Evolutionary conservation across 768 basidiomycete species (phyloP).

Genomic region (Mycena rebaudengoi): DNA sequence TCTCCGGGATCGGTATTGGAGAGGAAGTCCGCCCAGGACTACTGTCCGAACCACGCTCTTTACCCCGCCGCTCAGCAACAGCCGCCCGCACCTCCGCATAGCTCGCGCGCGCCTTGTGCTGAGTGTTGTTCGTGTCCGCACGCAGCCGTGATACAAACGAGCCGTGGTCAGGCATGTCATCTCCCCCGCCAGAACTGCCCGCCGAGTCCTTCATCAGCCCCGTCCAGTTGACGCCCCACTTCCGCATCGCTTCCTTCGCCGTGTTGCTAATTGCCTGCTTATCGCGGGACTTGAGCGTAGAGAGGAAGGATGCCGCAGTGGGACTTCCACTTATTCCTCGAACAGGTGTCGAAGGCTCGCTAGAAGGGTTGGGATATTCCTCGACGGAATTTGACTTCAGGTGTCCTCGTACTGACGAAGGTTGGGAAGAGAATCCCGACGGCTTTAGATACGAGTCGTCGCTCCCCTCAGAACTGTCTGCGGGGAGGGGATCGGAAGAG

Average conservation of each 20-base stretch:
- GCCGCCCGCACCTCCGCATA: slow-evolving; percentile 82
- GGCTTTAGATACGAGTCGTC: slow-evolving; percentile 26
- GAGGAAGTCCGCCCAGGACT: slow-evolving; percentile 23
- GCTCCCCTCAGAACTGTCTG: slow-evolving; percentile 40
- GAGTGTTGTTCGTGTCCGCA: slow-evolving; percentile 37
- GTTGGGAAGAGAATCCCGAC: not conserved
- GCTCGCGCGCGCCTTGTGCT: slow-evolving; percentile 59
- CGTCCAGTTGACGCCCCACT: slow-evolving; percentile 90
- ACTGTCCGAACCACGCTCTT: slow-evolving; percentile 43
- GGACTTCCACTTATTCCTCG: slow-evolving; percentile 28
- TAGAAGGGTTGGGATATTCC: slow-evolving; percentile 30
- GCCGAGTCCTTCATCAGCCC: slow-evolving; percentile 63
- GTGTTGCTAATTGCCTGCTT: slow-evolving; percentile 88
- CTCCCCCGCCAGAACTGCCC: slow-evolving; percentile 34
- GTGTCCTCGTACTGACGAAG: slow-evolving; percentile 21
- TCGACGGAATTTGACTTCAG: slow-evolving; percentile 31
- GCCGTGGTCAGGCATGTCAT: slow-evolving; percentile 54
- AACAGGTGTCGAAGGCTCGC: slow-evolving; percentile 42
- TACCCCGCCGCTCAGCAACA: slow-evolving; percentile 72
- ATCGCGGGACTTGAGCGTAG: slow-evolving; percentile 83
- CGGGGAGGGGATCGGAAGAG: slow-evolving; percentile 44
- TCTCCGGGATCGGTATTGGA: slow-evolving; percentile 34
- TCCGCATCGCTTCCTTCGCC: slow-evolving; percentile 89
- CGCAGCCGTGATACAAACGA: slow-evolving; percentile 45
- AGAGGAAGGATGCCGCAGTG: slow-evolving; percentile 69